Percentiles rank a stretch among this genome's conserved stretches.
phyloP scores from a whole-genome alignment of 805 yeast genomes.

The Pichia nakasei region DNA sequence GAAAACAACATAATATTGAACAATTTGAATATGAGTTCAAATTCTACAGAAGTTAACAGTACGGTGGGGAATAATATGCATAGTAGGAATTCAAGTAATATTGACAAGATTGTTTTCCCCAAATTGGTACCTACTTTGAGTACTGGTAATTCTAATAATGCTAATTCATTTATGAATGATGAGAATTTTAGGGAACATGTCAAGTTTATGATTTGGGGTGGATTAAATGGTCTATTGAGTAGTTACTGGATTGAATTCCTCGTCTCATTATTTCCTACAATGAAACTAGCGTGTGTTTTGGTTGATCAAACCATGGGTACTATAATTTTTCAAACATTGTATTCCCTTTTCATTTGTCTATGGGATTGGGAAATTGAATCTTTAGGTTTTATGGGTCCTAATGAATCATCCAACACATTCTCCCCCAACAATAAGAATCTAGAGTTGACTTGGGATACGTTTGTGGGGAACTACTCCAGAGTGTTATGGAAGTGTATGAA shows the following conservation, averaged over 20 bases:
- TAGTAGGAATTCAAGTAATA: background rate
- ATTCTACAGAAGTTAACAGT: background rate
- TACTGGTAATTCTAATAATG: too few species aligned
- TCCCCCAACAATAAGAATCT: background rate
- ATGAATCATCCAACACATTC: too few species aligned
- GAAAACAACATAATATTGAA: background rate
- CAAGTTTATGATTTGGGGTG: conserved; percentile 54
- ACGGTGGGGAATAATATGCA: background rate
- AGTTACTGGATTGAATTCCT: conserved; percentile 46
- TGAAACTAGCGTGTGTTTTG: conserved; percentile 31
- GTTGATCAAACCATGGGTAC: conserved; percentile 50
- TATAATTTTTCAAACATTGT: conserved; percentile 44
- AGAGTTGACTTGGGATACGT: conserved; percentile 5
- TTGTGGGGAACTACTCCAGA: conserved; percentile 9
- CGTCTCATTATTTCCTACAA: conserved; percentile 27
- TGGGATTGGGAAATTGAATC: conserved; percentile 42
- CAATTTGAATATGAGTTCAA: background rate
- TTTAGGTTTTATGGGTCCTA: too few species aligned
- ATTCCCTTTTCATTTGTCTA: conserved; percentile 37
- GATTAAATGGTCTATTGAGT: conserved; percentile 47
- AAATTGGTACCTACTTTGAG: background rate
- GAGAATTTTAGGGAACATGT: conserved; percentile 20
- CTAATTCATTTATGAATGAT: background rate
- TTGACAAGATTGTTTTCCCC: background rate
- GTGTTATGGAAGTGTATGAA: conserved; percentile 40